phyloP scores from a whole-genome alignment of 345 rosid species.

The Capsella bursapastoris region DNA sequence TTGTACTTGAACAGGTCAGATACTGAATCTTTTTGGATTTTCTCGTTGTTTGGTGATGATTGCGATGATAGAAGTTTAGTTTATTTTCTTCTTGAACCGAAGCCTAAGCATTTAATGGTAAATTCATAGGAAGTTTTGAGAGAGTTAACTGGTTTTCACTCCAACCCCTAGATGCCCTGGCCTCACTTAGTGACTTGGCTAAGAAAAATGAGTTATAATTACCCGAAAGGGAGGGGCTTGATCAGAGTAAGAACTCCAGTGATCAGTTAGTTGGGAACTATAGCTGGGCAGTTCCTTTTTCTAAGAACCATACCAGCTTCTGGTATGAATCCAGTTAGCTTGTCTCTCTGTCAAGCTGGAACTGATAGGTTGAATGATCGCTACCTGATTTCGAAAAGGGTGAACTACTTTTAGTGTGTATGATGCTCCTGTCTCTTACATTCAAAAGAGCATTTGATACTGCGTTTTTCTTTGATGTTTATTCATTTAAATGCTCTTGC shows the following conservation, averaged over 20 bases:
- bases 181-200: neutral
- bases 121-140: slow-evolving; percentile 21
- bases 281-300: neutral
- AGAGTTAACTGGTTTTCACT: neutral
- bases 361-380: slow-evolving; percentile 12
- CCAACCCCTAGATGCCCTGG: slow-evolving; percentile 5
- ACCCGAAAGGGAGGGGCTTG: neutral
- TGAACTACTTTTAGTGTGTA: neutral
- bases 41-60: neutral
- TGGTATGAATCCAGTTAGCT: too few relatives aligned
- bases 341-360: too few relatives aligned
- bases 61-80: slow-evolving; percentile 4
- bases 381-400: neutral
- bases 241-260: slow-evolving; percentile 1
- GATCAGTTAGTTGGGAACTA: slow-evolving; percentile 4
- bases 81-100: neutral
- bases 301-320: too few relatives aligned
- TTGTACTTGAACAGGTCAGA: slow-evolving; percentile 89
- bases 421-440: slow-evolving; percentile 11
- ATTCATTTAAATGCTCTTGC: neutral
- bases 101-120: neutral
- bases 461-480: slow-evolving; percentile 18
- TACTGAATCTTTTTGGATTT: slow-evolving; percentile 1
- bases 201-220: neutral
- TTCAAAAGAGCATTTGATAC: slow-evolving; percentile 6